phyloP scores from a whole-genome alignment of 164 flowering plant species.

The Buxus sempervirens region DNA sequence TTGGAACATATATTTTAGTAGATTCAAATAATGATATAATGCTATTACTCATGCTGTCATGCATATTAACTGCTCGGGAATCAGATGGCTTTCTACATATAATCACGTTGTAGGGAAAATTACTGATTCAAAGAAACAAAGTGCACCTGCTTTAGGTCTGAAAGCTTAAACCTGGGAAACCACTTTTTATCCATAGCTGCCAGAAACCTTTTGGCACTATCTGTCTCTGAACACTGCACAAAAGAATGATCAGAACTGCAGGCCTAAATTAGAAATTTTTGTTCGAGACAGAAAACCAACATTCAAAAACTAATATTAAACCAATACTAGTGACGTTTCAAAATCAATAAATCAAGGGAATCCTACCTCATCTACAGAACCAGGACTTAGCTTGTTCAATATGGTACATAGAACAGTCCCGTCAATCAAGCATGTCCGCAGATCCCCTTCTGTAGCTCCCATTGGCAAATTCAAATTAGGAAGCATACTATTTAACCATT shows the following conservation, averaged over 20 bases:
- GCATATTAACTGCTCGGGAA: background rate
- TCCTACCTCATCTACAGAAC: constrained; percentile 45
- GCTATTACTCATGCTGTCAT: background rate
- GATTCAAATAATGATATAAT: background rate
- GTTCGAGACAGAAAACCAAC: constrained; percentile 6
- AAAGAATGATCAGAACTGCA: constrained; percentile 21
- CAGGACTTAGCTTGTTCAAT: constrained; percentile 54
- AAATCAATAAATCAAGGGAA: constrained; percentile 9
- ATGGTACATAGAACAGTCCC: constrained; percentile 55
- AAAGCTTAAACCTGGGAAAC: constrained; percentile 57
- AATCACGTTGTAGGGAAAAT: background rate
- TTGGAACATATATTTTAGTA: background rate
- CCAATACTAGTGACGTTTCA: background rate
- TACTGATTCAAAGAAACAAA: background rate
- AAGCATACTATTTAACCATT: constrained; percentile 62
- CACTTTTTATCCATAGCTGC: constrained; percentile 61
- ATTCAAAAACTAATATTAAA: background rate
- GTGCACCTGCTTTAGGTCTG: constrained; percentile 67
- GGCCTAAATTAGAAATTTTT: constrained; percentile 19
- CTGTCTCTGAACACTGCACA: constrained; percentile 26
- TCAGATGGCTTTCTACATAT: no score
- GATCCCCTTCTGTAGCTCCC: constrained; percentile 68
- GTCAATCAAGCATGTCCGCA: constrained; percentile 55
- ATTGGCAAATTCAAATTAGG: constrained; percentile 45
- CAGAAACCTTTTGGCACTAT: constrained; percentile 54